Evolutionary conservation across 2,329 filamentous ascomycete species (phyloP), one percentile per base, ranked within the genome.

Genomic region (Penicillium palitans): DNA sequence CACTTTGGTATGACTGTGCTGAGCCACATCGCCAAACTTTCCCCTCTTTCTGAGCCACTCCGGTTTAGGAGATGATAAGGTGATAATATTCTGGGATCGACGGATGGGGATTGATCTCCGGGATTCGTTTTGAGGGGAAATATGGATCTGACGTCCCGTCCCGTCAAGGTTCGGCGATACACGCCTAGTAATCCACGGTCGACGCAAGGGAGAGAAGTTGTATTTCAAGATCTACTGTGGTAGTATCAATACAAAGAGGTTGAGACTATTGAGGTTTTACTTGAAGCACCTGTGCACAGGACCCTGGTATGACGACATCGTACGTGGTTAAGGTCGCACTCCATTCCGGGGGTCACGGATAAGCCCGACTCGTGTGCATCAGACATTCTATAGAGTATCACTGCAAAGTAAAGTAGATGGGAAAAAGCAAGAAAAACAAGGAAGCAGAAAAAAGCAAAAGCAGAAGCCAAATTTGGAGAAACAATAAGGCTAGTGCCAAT

Each of bases 161-260:
- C 72, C 72, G 72, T 74, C 69, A 74, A 74, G 70, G 72, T 74
- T 74, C 66, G 67, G 67, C 67, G 61, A 61, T 64, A 66, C 66
- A 70, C 68, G 62, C n/a, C 62, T 61, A 61, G 52, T 60, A 67
- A 68, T 52, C 70, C 68, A 73, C 58, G 67, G 67, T 68, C 65
- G 63, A 68, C 59, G 68, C 66, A 72, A 72, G 70, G 70, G 49
- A 53, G 47, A 68, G 68, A 29, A 40, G 44, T 50, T 52, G 21
- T n/a, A 9, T 25, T 50, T 19, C n/a, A 45, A 46, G 40, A 17
- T 48, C 27, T 44, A 44, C 24, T 35, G 35, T 35, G 13, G 25
- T 37, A 27, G 17, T n/a, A 54, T 47, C 31, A 21, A 46, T 6
- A 21, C 5, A 21, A 13, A 41, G 39, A 35, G 2, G n/a, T 21